These are phyloP conservation scores for Pedinophyceae sp. DNA, from an alignment of 139 green algal species.

Conservation along the genomic window DNA sequence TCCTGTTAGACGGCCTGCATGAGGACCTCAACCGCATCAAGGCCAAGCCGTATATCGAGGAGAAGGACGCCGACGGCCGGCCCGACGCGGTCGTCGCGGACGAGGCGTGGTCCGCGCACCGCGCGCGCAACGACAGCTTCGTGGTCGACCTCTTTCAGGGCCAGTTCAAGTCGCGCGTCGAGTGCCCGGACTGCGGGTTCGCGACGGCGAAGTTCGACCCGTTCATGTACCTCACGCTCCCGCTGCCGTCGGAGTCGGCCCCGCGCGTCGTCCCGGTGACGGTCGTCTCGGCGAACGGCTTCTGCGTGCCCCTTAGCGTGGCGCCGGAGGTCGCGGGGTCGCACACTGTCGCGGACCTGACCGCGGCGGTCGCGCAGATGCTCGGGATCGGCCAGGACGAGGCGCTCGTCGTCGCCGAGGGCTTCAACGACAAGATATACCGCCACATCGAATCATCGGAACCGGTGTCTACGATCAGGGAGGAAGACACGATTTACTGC, in stretches of 20 bases:
- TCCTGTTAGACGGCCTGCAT: conserved; percentile 88
- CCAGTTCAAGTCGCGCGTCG: conserved; percentile 72
- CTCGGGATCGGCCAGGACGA: conserved; percentile 10
- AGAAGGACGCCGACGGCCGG: conserved; percentile 48
- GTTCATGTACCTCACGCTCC: conserved; percentile 91
- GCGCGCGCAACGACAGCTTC: conserved; percentile 66
- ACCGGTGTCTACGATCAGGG: too few species aligned
- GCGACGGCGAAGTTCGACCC: conserved; percentile 80
- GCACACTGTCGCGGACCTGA: conserved; percentile 28
- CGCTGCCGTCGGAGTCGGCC: conserved; percentile 41
- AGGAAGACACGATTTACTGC: too few species aligned
- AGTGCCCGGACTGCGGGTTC: conserved; percentile 65
- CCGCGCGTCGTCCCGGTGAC: conserved; percentile 27
- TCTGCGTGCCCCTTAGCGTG: conserved; percentile 12
- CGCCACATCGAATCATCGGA: too few species aligned
- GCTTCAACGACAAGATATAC: conserved; percentile 10
- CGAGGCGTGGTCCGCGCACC: conserved; percentile 68
- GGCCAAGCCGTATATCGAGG: conserved; percentile 77
- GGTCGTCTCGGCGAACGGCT: conserved; percentile 36
- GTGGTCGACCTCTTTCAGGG: conserved; percentile 85
- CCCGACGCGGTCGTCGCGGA: conserved; percentile 64
- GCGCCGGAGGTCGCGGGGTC: conserved; percentile 21
- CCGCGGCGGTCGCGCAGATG: conserved; percentile 17
- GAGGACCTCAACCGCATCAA: conserved; percentile 91
- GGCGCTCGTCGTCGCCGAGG: conserved; percentile 17